These are phyloP conservation scores for Pythium plurisporium DNA, from an alignment of 352 stramenopile genomes.

Conservation along the genomic window DNA sequence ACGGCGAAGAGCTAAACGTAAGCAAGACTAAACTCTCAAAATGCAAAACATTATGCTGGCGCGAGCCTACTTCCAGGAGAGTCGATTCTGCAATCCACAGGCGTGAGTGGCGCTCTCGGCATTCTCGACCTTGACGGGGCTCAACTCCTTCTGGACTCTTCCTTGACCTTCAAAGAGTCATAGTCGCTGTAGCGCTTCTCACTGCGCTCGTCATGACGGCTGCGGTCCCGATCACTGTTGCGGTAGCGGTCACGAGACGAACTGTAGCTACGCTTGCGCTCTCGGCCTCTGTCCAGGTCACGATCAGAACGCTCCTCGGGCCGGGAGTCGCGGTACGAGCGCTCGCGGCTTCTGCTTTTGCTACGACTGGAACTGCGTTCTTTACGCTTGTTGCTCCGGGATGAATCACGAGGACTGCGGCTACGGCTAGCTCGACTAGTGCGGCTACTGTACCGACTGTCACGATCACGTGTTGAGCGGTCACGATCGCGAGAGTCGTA, in stretches of 20 bases:
- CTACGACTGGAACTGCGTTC: conserved; percentile 37
- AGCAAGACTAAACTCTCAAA: conserved; percentile 11
- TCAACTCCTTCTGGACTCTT: conserved; percentile 8
- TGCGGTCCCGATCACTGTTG: background rate
- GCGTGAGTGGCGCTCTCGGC: background rate
- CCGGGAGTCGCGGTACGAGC: conserved; percentile 10
- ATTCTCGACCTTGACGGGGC: no score
- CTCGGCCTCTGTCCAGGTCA: background rate
- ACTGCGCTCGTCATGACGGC: conserved; percentile 2
- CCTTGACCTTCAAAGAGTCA: conserved; percentile 14
- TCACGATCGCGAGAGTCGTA: conserved; percentile 16
- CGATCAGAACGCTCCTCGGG: background rate
- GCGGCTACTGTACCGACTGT: conserved; percentile 15
- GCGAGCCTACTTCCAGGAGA: background rate
- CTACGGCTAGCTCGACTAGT: conserved; percentile 21
- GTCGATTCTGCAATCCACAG: background rate
- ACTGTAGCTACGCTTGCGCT: conserved; percentile 14
- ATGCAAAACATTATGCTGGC: conserved; percentile 14
- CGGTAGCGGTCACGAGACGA: conserved; percentile 6
- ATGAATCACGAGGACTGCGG: conserved; percentile 26
- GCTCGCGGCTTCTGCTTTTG: conserved; percentile 22
- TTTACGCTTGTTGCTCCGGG: conserved; percentile 33
- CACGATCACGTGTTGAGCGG: conserved; percentile 21
- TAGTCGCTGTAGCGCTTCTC: conserved; percentile 5
- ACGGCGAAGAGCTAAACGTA: conserved; percentile 2